Conservation (phyloP, 2,329 filamentous ascomycete genomes). For the Cytospora leucostoma region DNA sequence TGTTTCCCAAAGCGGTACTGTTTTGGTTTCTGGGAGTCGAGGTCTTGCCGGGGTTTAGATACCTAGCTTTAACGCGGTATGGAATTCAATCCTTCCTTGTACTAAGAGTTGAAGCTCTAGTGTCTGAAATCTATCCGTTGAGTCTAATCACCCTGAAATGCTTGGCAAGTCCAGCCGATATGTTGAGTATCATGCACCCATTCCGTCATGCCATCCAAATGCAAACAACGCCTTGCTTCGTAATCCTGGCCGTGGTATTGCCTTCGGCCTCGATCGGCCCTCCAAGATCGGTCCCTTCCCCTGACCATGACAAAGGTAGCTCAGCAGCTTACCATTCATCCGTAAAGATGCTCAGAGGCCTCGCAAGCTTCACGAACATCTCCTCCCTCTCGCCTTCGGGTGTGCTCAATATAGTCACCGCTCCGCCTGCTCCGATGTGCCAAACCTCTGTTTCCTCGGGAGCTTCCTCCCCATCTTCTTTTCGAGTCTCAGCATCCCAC, state of each 20-base stretch:
- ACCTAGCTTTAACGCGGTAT: constrained; percentile 17
- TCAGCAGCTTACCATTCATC: constrained; percentile 28
- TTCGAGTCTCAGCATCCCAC: constrained; percentile 66
- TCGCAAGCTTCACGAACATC: constrained; percentile 76
- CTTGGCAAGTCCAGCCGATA: constrained; percentile 29
- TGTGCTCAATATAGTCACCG: constrained; percentile 82
- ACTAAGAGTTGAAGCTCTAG: constrained; percentile 19
- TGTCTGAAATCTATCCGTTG: constrained; percentile 28
- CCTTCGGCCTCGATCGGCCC: neutral
- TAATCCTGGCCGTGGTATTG: neutral
- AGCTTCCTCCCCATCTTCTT: constrained; percentile 33
- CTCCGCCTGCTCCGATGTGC: constrained; percentile 87
- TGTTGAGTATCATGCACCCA: constrained; percentile 33
- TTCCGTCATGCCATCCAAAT: constrained; percentile 17
- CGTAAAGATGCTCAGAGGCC: constrained; percentile 56
- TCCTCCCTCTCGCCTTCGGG: constrained; percentile 82
- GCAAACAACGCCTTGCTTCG: constrained; percentile 10
- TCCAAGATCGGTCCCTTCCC: neutral
- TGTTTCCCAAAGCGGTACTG: constrained; percentile 14
- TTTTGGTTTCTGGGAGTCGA: constrained; percentile 7
- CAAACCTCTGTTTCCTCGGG: constrained; percentile 59
- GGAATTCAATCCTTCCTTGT: constrained; percentile 14
- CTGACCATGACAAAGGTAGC: constrained; percentile 1
- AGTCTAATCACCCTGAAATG: constrained; percentile 28
- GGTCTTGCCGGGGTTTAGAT: constrained; percentile 4